Evolutionary conservation across 2,329 filamentous ascomycete genomes (phyloP).

Genomic region (Calonectria multiphialidica): DNA sequence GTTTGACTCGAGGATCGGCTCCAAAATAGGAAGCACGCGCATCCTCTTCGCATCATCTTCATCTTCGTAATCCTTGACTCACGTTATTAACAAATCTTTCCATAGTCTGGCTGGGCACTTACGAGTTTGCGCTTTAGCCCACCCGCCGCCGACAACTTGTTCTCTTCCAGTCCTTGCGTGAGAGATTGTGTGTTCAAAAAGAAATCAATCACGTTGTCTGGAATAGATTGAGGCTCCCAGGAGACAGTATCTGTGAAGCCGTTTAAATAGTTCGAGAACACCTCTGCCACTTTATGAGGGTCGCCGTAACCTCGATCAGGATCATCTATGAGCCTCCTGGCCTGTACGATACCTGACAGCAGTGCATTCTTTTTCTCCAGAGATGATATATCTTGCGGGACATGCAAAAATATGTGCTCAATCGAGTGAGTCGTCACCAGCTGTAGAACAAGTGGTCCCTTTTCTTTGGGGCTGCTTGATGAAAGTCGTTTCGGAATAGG

Average conservation of each 20-base stretch:
- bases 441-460: conserved; percentile 59
- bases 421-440: conserved; percentile 65
- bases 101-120: conserved; percentile 39
- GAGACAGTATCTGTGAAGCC: conserved; percentile 50
- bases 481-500: conserved; percentile 38
- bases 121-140: conserved; percentile 64
- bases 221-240: conserved; percentile 62
- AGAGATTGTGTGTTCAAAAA: conserved; percentile 55
- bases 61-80: conserved; percentile 39
- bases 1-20: conserved; percentile 36
- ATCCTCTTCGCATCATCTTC: conserved; percentile 49
- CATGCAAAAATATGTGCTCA: conserved; percentile 65
- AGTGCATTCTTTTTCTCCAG: conserved; percentile 63
- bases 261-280: conserved; percentile 61
- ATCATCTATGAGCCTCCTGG: conserved; percentile 54
- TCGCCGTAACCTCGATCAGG: conserved; percentile 54
- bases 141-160: conserved; percentile 34
- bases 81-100: background rate
- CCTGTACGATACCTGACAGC: conserved; percentile 51
- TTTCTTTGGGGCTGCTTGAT: conserved; percentile 32
- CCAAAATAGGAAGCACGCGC: conserved; percentile 39
- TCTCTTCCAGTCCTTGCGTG: conserved; percentile 44
- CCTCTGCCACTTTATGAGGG: conserved; percentile 60
- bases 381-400: conserved; percentile 50
- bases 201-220: conserved; percentile 62